Evolutionary conservation across 164 flowering plant genomes (phyloP), one percentile per base, ranked within the genome.

Genomic region (Vitis rupestris): DNA sequence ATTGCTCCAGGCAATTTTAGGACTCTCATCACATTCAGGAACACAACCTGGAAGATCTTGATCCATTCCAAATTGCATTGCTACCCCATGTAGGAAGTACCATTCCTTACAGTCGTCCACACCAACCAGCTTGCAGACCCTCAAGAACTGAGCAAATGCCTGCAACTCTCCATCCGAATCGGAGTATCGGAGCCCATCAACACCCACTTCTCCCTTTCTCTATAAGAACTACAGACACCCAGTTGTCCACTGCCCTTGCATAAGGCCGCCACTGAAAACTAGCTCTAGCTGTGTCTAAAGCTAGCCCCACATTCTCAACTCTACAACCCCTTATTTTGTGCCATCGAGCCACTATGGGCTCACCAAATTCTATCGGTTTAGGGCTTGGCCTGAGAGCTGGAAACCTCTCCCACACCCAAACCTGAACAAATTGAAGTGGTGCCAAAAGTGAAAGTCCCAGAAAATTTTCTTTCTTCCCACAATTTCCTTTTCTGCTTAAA

Each of bases 61-160:
- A 82, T 80, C 85, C 27, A 80, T 50, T 10, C 87, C 85, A 72
- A 86, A 82, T 52, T 86, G 89, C 85, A 77, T 75, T 14, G 87
- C 78, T 2, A 86, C 87, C 63, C 85, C 59, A 58, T 86, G 76
- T 1, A 87, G 87, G 9, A 62, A 62, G 63, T 82, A 83, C 47
- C 68, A 67, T 31, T 80, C 68, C 19, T 70, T 64, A 50, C 75
- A 73, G 44, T 6, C 44, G 9, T 71, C 76, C 1, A 79, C 48
- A 9, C 87, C 83, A 51, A 78, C 81, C 4, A 85, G 72, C 68
- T 78, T 72, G 51, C 70, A 63, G 0, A 61, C 72, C 65, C 79
- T 82, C 72, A 82, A 59, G 64, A 72, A 80, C 6, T 66, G 69
- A 59, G 65, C 75, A 57, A 82, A 68, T 0, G 82, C 52, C 56